These are phyloP conservation scores for Fraxinus greggii DNA, from an alignment of 305 asterid species.

Conservation along the genomic window DNA sequence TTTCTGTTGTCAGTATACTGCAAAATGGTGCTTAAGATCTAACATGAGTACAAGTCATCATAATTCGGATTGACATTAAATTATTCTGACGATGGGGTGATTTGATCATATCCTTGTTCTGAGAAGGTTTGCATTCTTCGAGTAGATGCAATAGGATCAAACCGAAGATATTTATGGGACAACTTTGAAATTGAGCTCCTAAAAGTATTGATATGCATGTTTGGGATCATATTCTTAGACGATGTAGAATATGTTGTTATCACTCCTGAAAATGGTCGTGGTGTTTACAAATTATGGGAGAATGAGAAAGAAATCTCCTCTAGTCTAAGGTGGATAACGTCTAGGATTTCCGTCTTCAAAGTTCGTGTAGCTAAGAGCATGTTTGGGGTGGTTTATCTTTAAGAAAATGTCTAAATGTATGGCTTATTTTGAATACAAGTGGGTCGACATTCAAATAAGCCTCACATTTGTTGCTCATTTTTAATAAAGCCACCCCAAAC, in stretches of 20 bases:
- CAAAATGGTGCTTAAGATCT: not conserved
- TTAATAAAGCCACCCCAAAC: too few species aligned
- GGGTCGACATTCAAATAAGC: too few species aligned
- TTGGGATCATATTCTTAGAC: not conserved
- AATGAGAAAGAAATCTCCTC: not conserved
- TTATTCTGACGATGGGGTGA: not conserved
- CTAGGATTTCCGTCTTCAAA: not conserved
- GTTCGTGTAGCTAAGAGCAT: not conserved
- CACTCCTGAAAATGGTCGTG: slow-evolving; percentile 8
- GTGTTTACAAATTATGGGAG: not conserved
- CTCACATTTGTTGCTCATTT: too few species aligned
- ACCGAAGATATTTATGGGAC: not conserved
- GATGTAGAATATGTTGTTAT: not conserved
- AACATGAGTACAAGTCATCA: not conserved
- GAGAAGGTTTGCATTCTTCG: not conserved
- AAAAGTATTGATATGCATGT: not conserved
- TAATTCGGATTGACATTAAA: not conserved
- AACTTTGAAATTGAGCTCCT: not conserved
- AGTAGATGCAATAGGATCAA: not conserved
- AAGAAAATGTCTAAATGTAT: not conserved
- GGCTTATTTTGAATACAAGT: not conserved
- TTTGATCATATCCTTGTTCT: not conserved
- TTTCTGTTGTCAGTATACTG: not conserved
- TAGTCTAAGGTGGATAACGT: not conserved
- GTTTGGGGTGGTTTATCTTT: not conserved